Percentiles rank a stretch among this genome's conserved stretches.
Conservation (phyloP, 129 eudicot species). For the Flaveria ramosissima region DNA sequence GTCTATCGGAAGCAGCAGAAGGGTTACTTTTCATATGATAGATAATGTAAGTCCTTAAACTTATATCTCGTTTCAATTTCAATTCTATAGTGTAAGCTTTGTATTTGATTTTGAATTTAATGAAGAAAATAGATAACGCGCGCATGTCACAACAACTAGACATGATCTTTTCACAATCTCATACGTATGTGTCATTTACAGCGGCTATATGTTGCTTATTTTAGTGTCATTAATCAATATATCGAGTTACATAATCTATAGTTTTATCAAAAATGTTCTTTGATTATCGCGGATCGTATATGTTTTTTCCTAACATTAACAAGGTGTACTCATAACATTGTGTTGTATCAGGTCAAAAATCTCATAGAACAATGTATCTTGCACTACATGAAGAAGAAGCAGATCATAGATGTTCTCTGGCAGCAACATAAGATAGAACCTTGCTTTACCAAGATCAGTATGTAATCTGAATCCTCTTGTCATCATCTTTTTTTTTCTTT, state of each 20-base stretch:
- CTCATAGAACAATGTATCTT: not conserved
- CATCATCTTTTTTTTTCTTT: too few relatives aligned
- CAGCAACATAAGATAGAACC: not conserved
- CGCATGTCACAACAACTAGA: too few relatives aligned
- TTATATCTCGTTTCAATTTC: too few relatives aligned
- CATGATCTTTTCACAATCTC: too few relatives aligned
- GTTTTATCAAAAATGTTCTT: not conserved
- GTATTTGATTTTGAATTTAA: too few relatives aligned
- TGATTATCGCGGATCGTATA: not conserved
- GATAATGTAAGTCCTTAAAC: not conserved
- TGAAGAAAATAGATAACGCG: too few relatives aligned
- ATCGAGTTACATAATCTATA: too few relatives aligned
- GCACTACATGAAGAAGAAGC: not conserved
- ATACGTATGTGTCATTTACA: too few relatives aligned
- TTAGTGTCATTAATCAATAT: too few relatives aligned
- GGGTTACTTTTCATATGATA: not conserved
- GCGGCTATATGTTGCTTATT: too few relatives aligned
- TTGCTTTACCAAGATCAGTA: not conserved
- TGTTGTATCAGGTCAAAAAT: constrained; percentile 13
- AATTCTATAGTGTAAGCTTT: too few relatives aligned
- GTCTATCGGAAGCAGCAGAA: not conserved
- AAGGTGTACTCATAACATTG: not conserved
- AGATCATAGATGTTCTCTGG: not conserved
- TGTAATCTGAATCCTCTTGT: not conserved
- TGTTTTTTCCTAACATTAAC: not conserved